Base-by-base conservation (phyloP, 768 basidiomycete genomes). In the Tubosaeta sp. region DNA sequence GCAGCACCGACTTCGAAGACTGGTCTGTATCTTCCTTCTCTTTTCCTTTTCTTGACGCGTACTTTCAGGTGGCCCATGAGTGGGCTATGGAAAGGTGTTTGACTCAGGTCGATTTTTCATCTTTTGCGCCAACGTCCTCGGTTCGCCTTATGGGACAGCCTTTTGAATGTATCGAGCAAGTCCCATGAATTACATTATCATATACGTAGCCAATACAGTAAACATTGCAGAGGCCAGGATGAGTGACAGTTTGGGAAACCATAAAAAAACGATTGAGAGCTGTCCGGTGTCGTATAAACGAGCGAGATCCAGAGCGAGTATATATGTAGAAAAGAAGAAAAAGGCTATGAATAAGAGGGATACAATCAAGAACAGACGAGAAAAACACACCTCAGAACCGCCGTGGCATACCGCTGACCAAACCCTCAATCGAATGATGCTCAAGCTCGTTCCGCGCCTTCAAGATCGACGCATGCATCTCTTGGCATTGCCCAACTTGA, bases 391-490 rank as follows among this genome's bases (percentile, higher is more conserved):
- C n/a, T 32, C 32, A 82, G 66, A 80, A 84, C 60, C 82, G 68
- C 59, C 81, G 75, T 51, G 74, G 45, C 32, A 58, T 55, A 22
- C 80, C 82, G 27, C 82, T 80, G 31, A 90, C 84, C 50, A 92
- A 70, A 0, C 93, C 92, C 65, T 97, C 95, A 68, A 98, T 95
- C 45, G 93, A 92, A 62, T 97, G 93, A 64, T 91, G 88, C 70
- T 98, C 97, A 52, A 99, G 79, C 58, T 97, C 95, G 66, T 95
- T 91, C 61, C 97, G 79, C 49, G 94, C 91, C 73, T 97, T 97
- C 59, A 90, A 70, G 53, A 99, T 94, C 29, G 86, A 73, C 14
- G 92, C 87, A 71, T 98, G 93, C 82, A 94, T 92, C 71, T 98
- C 95, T 77, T 95, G 49, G 86, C 86, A 54, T 86, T 87, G 5